A percentile compares a stretch with the other conserved stretches of the same genome.
phyloP scores from a whole-genome alignment of 2,329 filamentous ascomycete genomes.

The Aspergillus sp. region DNA sequence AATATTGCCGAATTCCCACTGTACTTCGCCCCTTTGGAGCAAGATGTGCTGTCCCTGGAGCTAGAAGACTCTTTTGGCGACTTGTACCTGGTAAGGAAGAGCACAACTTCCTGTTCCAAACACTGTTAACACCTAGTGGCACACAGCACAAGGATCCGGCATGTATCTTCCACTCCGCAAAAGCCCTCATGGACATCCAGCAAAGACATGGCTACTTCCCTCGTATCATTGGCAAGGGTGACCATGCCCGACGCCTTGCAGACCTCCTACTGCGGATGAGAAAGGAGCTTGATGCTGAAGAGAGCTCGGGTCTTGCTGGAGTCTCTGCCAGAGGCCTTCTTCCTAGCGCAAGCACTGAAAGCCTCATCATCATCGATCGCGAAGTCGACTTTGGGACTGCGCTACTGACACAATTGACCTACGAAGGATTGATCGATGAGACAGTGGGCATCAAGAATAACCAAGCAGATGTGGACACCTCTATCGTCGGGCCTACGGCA shows the following conservation, averaged over 20 bases:
- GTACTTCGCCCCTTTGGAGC: slow-evolving; percentile 87
- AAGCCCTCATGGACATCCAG: slow-evolving; percentile 92
- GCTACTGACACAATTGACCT: slow-evolving; percentile 91
- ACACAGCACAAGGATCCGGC: slow-evolving; percentile 80
- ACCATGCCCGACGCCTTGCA: slow-evolving; percentile 85
- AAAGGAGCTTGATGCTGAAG: slow-evolving; percentile 83
- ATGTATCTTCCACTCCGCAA: slow-evolving; percentile 83
- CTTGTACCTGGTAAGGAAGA: slow-evolving; percentile 68
- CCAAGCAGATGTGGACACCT: slow-evolving; percentile 88
- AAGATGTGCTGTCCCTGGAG: slow-evolving; percentile 88
- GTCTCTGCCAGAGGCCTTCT: slow-evolving; percentile 66
- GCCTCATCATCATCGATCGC: slow-evolving; percentile 89
- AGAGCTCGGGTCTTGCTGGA: slow-evolving; percentile 61
- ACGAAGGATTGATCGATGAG: slow-evolving; percentile 94
- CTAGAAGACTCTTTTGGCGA: slow-evolving; percentile 84
- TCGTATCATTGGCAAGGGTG: slow-evolving; percentile 90
- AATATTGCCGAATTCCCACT: slow-evolving; percentile 85
- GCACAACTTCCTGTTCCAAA: not conserved
- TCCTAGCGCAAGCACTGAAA: slow-evolving; percentile 86
- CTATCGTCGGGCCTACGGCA: slow-evolving; percentile 73
- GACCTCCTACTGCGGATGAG: slow-evolving; percentile 89
- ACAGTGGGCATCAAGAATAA: slow-evolving; percentile 90
- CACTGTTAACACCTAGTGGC: not conserved
- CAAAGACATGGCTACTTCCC: slow-evolving; percentile 91
- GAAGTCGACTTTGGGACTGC: slow-evolving; percentile 93